Evolutionary conservation across 2,329 filamentous ascomycete genomes (phyloP).

Genomic region (Fusarium piperis): DNA sequence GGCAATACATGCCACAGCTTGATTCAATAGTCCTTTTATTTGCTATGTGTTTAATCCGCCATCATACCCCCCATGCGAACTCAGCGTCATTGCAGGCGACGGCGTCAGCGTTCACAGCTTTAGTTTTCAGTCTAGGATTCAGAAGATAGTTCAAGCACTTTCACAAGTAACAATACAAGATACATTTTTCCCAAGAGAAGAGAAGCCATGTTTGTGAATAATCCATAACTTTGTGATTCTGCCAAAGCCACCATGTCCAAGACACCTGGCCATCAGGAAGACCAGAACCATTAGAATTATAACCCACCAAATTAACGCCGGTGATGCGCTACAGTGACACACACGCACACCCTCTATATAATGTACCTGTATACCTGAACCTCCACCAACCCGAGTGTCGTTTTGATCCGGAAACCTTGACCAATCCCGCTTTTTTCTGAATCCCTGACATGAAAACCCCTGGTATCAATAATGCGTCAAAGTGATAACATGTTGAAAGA

Average conservation of each 20-base stretch:
- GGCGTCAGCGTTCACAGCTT: conserved; percentile 21
- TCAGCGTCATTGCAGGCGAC: conserved; percentile 30
- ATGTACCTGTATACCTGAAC: conserved; percentile 22
- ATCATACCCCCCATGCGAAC: neutral
- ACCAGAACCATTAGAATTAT: conserved; percentile 12
- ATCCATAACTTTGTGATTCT: neutral
- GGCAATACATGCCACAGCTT: too few species aligned
- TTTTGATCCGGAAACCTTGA: conserved; percentile 22
- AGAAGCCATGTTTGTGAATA: neutral
- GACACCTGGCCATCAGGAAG: neutral
- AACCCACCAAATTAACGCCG: conserved; percentile 21
- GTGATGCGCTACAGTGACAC: conserved; percentile 7
- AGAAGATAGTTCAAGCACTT: conserved; percentile 7
- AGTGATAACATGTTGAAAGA: conserved; percentile 16
- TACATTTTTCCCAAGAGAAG: neutral
- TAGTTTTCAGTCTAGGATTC: conserved; percentile 3
- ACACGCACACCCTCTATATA: conserved; percentile 21
- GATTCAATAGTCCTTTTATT: conserved; percentile 9
- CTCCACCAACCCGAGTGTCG: conserved; percentile 17
- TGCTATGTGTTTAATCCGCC: neutral
- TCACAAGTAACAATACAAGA: conserved; percentile 6
- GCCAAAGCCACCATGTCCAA: conserved; percentile 8
- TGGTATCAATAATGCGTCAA: conserved; percentile 41
- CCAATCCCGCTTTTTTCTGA: conserved; percentile 18
- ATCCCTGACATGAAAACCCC: conserved; percentile 30